Percentiles rank a stretch among this genome's conserved stretches.
Conservation (phyloP, 306 rosid genomes). For the Inga oerstediana region DNA sequence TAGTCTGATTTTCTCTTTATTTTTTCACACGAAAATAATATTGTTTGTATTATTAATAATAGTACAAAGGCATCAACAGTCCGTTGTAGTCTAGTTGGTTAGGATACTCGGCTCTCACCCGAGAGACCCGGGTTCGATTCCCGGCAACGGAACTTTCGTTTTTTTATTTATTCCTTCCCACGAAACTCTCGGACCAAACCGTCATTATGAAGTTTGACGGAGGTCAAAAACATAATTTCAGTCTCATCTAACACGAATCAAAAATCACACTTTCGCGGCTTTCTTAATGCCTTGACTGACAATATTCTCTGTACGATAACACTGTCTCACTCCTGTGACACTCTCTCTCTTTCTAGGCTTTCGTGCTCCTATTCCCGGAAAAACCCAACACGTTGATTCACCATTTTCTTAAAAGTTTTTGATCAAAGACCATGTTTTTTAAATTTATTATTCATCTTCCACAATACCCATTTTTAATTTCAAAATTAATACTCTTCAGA, state of each 20-base stretch:
- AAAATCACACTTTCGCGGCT: constrained; percentile 53
- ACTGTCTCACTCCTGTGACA: constrained; percentile 33
- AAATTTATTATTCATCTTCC: background rate
- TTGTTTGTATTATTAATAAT: too few relatives aligned
- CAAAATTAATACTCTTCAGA: constrained; percentile 31
- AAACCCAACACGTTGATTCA: constrained; percentile 30
- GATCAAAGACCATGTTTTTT: background rate
- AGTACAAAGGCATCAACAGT: fast-evolving
- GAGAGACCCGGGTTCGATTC: constrained; percentile 61
- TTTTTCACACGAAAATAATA: too few relatives aligned
- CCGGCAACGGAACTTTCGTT: constrained; percentile 48
- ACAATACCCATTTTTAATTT: constrained; percentile 32
- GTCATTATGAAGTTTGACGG: background rate
- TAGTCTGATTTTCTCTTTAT: too few relatives aligned
- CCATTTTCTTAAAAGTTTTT: constrained; percentile 1
- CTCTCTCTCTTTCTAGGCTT: constrained; percentile 30
- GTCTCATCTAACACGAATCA: constrained; percentile 28
- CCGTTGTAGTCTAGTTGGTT: constrained; percentile 68
- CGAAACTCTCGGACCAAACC: background rate
- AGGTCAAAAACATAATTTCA: background rate
- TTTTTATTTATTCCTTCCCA: background rate
- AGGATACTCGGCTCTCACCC: constrained; percentile 61
- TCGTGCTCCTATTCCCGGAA: constrained; percentile 40
- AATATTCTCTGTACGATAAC: constrained; percentile 64
- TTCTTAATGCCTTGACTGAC: constrained; percentile 45